These are phyloP conservation scores for Phytophthora fragariae DNA, from an alignment of 352 stramenopile genomes.

Conservation along the genomic window DNA sequence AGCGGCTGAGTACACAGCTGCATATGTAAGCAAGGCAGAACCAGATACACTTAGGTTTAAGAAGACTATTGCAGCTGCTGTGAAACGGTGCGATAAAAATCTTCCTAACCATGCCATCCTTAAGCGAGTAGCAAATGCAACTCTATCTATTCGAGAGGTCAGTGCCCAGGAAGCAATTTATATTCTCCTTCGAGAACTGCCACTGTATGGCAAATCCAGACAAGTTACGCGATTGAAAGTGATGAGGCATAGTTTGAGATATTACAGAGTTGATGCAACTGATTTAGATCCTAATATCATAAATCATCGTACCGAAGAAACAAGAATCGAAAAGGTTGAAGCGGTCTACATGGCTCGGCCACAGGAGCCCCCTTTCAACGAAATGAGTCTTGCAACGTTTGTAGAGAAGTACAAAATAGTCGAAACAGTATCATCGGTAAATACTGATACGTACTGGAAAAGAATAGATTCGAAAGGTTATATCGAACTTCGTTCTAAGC, in stretches of 20 bases:
- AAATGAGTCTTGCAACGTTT: too few species aligned
- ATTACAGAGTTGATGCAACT: constrained; percentile 6
- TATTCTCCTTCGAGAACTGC: constrained; percentile 7
- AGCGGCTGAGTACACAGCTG: constrained; percentile 34
- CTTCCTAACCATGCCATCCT: constrained; percentile 6
- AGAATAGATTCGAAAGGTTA: too few species aligned
- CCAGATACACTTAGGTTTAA: constrained; percentile 10
- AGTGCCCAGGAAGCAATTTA: constrained; percentile 4
- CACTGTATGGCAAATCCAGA: constrained; percentile 6
- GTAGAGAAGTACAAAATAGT: too few species aligned
- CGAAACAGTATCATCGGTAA: neutral
- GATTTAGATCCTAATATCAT: neutral
- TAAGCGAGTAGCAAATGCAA: constrained; percentile 6
- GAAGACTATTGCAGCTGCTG: constrained; percentile 10
- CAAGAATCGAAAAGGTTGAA: neutral
- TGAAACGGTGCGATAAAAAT: constrained; percentile 15
- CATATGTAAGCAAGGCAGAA: constrained; percentile 41
- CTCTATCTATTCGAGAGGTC: constrained; percentile 1
- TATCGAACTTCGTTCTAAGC: constrained; percentile 4
- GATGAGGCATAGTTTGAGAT: neutral
- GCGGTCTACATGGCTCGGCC: neutral
- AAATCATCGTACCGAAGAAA: neutral
- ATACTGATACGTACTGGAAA: too few species aligned
- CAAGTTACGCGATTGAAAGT: constrained; percentile 6
- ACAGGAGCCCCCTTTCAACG: too few species aligned